phyloP scores from a whole-genome alignment of 1,139 yeast genomes.

The Zhuliangozyma blackwelliae region DNA sequence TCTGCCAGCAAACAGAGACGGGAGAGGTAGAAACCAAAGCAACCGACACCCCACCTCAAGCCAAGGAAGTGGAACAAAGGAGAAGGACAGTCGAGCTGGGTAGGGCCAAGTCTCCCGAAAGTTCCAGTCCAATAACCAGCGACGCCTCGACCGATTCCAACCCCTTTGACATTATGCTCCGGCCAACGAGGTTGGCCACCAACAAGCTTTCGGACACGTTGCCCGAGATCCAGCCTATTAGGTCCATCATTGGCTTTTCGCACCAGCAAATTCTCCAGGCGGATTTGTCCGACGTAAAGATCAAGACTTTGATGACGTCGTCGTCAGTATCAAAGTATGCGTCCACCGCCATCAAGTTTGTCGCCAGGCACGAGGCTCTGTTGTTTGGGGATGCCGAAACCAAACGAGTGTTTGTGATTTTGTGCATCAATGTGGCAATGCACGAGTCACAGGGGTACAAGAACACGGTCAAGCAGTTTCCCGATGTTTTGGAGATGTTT shows the following conservation, averaged over 20 bases:
- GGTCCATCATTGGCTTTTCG: slow-evolving; percentile 39
- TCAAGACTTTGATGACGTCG: slow-evolving; percentile 34
- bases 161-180: slow-evolving; percentile 29
- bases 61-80: too few relatives aligned
- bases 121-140: slow-evolving; percentile 8
- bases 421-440: slow-evolving; percentile 38
- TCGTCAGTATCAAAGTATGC: slow-evolving; percentile 31
- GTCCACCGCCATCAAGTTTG: slow-evolving; percentile 25
- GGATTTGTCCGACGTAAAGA: slow-evolving; percentile 34
- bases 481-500: slow-evolving; percentile 28
- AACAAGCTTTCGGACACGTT: slow-evolving; percentile 29
- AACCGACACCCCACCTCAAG: too few relatives aligned
- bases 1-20: too few relatives aligned
- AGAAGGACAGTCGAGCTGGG: too few relatives aligned
- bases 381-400: slow-evolving; percentile 24
- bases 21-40: too few relatives aligned
- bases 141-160: slow-evolving; percentile 4
- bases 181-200: slow-evolving; percentile 25
- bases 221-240: slow-evolving; percentile 32
- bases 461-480: slow-evolving; percentile 22
- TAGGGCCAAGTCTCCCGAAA: slow-evolving; percentile 3
- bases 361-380: slow-evolving; percentile 22
- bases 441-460: slow-evolving; percentile 37
- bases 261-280: slow-evolving; percentile 34
- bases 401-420: slow-evolving; percentile 23